phyloP scores from a whole-genome alignment of 805 yeast species.

The Candida sonorensis region DNA sequence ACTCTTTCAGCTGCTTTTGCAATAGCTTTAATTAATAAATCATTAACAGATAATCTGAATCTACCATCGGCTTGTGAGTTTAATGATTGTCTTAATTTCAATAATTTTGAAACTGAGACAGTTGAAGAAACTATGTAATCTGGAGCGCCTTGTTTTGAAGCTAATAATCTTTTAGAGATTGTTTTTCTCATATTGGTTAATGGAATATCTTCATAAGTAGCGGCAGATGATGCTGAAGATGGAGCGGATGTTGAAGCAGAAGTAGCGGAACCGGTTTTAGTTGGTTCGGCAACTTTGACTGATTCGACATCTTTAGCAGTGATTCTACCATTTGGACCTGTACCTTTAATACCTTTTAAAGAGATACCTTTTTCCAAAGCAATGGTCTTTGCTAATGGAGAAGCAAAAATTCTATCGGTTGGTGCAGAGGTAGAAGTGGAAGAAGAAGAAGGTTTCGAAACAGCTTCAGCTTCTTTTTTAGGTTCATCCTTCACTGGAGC shows the following conservation, averaged over 20 bases:
- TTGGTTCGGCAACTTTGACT: constrained; percentile 40
- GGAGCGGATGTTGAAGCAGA: constrained; percentile 35
- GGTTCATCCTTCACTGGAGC: constrained; percentile 30
- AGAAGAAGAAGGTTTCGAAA: constrained; percentile 23
- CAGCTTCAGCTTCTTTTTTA: constrained; percentile 20
- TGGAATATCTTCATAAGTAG: constrained; percentile 75
- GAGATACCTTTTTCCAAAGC: constrained; percentile 91
- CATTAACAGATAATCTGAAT: constrained; percentile 90
- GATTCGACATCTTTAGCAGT: constrained; percentile 84
- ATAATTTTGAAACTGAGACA: constrained; percentile 80
- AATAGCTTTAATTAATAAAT: constrained; percentile 88
- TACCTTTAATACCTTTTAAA: constrained; percentile 76
- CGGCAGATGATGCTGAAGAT: constrained; percentile 42
- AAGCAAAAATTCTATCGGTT: constrained; percentile 74
- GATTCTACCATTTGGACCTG: constrained; percentile 96
- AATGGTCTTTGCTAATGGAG: constrained; percentile 89
- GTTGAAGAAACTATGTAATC: constrained; percentile 87
- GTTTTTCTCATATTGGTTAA: constrained; percentile 89
- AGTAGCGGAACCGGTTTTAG: constrained; percentile 31
- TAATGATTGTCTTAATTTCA: constrained; percentile 86
- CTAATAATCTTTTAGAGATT: constrained; percentile 80
- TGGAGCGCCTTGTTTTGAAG: constrained; percentile 84
- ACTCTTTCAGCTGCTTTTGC: constrained; percentile 85
- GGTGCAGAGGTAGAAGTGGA: constrained; percentile 21
- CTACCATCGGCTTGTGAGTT: constrained; percentile 80